Base-by-base conservation (phyloP, 441 rosid species). In the Euphorbia celastroides region DNA sequence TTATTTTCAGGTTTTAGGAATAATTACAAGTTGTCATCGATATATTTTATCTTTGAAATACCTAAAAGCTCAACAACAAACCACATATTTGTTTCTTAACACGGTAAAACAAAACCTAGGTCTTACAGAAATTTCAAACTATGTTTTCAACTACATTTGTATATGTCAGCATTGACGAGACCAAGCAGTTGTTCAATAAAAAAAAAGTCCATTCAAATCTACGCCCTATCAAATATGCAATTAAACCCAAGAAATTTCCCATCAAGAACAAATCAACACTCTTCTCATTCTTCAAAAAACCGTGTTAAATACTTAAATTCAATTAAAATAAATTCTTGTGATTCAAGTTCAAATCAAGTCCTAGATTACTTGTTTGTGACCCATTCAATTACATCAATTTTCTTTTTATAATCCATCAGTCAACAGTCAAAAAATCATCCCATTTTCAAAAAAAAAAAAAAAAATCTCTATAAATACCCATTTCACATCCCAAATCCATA, bases 391-490 rank as follows among this genome's bases (percentile, higher is more conserved):
- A 32, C 5, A 44, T 57, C n/a, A 38, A 66, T 46, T 34, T 34
- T 13, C 12, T 36, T 36, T 2, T 5, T 5, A 31, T 62, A 14
- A 57, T 59, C 25, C 6, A 26, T 42, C 28, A 64, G 79, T 78
- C 86, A 75, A 58, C 41, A 65, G 66, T 74, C 82, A 72, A 64
- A 66, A 70, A 36, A 67, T 36, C 52, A 51, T 41, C 9, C 9
- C 32, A 7, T 50, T 2, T 5, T 17, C 20, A 19, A 16, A 64
- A 23, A 25, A 14, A 74, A 51, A 28, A 6, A 8, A 38, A n/a
- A 31, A 38, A 20, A 59, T 0, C 17, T 3, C 25, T 80, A 75
- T 80, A 78, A 62, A 77, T 72, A 65, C 54, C 51, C 70, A 17
- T 48, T 52, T 22, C 16, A 52, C 10, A 11, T 8, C 12, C 44